Percentiles rank a stretch among this genome's conserved stretches.
These are phyloP conservation scores for Sonneratia caseolaris DNA, from an alignment of 345 rosid genomes.

Conservation along the genomic window DNA sequence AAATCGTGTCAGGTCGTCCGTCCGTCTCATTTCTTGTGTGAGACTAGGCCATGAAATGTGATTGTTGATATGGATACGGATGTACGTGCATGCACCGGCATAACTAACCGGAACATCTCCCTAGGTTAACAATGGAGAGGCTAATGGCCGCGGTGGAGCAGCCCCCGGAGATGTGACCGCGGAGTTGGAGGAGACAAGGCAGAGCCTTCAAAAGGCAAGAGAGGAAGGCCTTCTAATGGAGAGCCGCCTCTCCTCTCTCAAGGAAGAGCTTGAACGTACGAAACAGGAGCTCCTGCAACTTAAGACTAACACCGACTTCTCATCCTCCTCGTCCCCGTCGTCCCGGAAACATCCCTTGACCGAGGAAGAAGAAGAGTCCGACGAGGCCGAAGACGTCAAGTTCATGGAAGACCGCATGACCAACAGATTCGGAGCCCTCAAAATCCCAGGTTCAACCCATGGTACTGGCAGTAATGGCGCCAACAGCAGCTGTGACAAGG, in stretches of 20 bases:
- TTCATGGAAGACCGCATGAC: constrained; percentile 19
- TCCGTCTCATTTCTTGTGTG: too few relatives aligned
- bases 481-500: constrained; percentile 1
- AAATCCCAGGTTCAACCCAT: background rate
- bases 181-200: constrained; percentile 73
- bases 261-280: constrained; percentile 70
- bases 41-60: too few relatives aligned
- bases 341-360: constrained; percentile 7
- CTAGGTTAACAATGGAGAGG: constrained; percentile 3
- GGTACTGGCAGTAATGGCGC: background rate
- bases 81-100: too few relatives aligned
- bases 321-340: background rate
- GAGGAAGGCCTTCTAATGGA: constrained; percentile 61
- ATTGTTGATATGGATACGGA: too few relatives aligned
- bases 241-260: constrained; percentile 39
- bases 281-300: constrained; percentile 52
- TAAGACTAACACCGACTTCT: constrained; percentile 13
- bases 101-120: background rate
- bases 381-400: constrained; percentile 33
- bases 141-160: constrained; percentile 13
- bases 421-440: constrained; percentile 22
- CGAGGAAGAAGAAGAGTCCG: background rate
- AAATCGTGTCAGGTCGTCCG: too few relatives aligned
- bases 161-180: constrained; percentile 24
- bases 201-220: constrained; percentile 49